Evolutionary conservation across 345 rosid species (phyloP), one percentile per base, ranked within the genome.

Genomic region (Combretum micranthum): DNA sequence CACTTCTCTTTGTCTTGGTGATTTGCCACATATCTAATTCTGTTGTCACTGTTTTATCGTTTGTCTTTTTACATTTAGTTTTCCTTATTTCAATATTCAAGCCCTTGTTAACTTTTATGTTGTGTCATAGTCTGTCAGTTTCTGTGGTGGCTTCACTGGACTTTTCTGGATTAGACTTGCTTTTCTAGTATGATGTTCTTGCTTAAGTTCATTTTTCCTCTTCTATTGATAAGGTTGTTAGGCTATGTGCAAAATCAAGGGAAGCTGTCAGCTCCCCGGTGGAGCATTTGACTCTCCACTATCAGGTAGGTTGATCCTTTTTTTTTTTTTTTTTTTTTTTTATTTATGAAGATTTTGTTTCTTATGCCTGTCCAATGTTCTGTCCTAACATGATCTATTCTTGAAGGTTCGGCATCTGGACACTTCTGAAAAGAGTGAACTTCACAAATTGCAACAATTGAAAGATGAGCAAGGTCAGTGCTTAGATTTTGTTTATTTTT

Each of bases 191-290:
- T 52, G 13, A 16, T 13, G 19, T 23, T 47, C 5, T 60, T 48
- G 23, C 12, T 47, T 65, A 17, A 56, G 42, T 42, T 2, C 16
- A 11, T 57, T 45, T 25, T 13, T 11, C 21, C 15, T 52, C n/a
- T 52, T 44, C 43, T 52, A 44, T 32, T 42, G 61, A 4, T 15
- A 68, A 90, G 97, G 97, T 94, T 63, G 96, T 94, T 68, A 85
- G 97, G 58, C 90, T 94, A 37, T 94, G 99, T 78, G 99, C 99
- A 51, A 94, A 94, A 67, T 94, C 99, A 55, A 90, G 99, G 79
- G 97, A 94, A 75, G 97, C 97, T 61, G 99, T 94, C 14, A 90
- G 97, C 68, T 90, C 97, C 61, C 99, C 99, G 48, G 95, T 94
- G 67, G 99, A 94, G 75, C 96, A 94, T 84, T 79, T 94, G 72